A percentile compares a stretch with the other conserved stretches of the same genome.
These are phyloP conservation scores for Singerocomus rubriflavus DNA, from an alignment of 1,284 basidiomycete genomes.

Conservation along the genomic window DNA sequence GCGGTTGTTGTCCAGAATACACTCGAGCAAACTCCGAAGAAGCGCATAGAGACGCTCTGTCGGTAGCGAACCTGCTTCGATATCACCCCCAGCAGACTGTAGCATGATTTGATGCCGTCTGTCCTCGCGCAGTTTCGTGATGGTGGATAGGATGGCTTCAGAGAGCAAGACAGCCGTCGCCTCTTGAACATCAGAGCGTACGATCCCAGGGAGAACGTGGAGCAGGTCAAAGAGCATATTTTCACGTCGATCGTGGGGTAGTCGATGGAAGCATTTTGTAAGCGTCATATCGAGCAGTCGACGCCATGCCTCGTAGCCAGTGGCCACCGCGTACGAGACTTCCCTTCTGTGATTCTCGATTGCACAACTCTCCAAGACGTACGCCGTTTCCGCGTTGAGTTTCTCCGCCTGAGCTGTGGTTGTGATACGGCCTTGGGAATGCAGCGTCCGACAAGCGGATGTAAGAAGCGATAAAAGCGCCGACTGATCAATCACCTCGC, in stretches of 20 bases:
- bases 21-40: constrained; percentile 76
- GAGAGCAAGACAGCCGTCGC: constrained; percentile 78
- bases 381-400: constrained; percentile 66
- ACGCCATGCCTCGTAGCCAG: constrained; percentile 80
- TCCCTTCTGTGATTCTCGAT: constrained; percentile 86
- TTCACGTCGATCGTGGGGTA: constrained; percentile 79
- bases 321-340: constrained; percentile 67
- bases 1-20: constrained; percentile 73
- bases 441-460: constrained; percentile 56
- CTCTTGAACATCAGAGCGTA: constrained; percentile 59
- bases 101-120: constrained; percentile 63
- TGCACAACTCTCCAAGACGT: constrained; percentile 79
- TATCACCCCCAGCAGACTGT: constrained; percentile 60
- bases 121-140: constrained; percentile 83
- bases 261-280: constrained; percentile 77
- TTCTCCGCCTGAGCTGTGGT: constrained; percentile 64
- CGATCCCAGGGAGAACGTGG: constrained; percentile 69
- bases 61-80: constrained; percentile 65
- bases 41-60: constrained; percentile 77
- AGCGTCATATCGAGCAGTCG: constrained; percentile 79
- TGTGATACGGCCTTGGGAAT: constrained; percentile 66
- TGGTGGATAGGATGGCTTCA: constrained; percentile 76
- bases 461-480: constrained; percentile 68
- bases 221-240: constrained; percentile 87
- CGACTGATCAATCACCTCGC: constrained; percentile 77